A percentile compares a stretch with the other conserved stretches of the same genome.
These are phyloP conservation scores for Avena insularis DNA, from an alignment of 176 grass and related monocot genomes.

Conservation along the genomic window DNA sequence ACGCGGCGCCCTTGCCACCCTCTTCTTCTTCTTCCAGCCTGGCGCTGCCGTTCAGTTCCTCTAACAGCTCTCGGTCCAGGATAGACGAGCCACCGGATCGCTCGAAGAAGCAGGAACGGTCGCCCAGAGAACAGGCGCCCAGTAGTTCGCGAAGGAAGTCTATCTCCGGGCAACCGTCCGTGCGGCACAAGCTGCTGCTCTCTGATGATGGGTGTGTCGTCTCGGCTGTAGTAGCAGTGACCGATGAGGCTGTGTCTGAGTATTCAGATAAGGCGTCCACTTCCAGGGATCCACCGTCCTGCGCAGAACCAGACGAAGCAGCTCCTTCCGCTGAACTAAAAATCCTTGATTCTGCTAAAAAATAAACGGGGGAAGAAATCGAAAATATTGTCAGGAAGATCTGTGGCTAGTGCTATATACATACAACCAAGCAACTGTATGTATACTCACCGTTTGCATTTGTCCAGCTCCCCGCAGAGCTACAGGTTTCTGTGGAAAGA, in stretches of 20 bases:
- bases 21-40: slow-evolving; percentile 16
- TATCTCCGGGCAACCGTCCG: slow-evolving; percentile 57
- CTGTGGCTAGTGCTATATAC: neutral
- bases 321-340: slow-evolving; percentile 51
- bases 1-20: slow-evolving; percentile 42
- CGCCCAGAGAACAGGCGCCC: slow-evolving; percentile 27
- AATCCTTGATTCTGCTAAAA: slow-evolving; percentile 51
- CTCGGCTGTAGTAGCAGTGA: slow-evolving; percentile 50
- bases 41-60: slow-evolving; percentile 48
- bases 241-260: slow-evolving; percentile 68
- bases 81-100: slow-evolving; percentile 38
- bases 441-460: slow-evolving; percentile 61
- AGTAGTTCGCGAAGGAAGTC: slow-evolving; percentile 77
- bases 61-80: slow-evolving; percentile 54
- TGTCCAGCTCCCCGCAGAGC: slow-evolving; percentile 76
- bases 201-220: slow-evolving; percentile 63
- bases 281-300: slow-evolving; percentile 53
- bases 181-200: slow-evolving; percentile 49
- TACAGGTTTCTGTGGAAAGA: slow-evolving; percentile 80
- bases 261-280: slow-evolving; percentile 52
- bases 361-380: slow-evolving; percentile 35
- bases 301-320: slow-evolving; percentile 45
- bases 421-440: slow-evolving; percentile 12
- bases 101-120: slow-evolving; percentile 35
- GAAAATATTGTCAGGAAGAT: slow-evolving; percentile 19